Base-by-base conservation (phyloP, 306 rosid genomes). In the Glycine latifolia region DNA sequence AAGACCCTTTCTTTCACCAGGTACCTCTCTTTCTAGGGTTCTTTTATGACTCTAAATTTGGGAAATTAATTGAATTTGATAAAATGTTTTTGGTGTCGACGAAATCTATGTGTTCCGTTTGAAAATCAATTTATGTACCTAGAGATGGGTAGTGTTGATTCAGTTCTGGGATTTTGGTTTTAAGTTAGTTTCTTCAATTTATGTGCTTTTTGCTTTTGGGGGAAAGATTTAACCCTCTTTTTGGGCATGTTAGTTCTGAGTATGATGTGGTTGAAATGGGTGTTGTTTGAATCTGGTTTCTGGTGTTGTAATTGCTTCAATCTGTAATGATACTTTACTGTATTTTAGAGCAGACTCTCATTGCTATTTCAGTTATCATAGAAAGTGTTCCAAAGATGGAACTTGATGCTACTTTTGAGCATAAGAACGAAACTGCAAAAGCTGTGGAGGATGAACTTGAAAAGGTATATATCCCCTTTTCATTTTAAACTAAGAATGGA, bases 1-100 rank as follows among this genome's bases (percentile, higher is more conserved):
- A 59, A 81, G 92, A 79, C 97, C 97, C 70, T 59, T 60, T 78
- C 59, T 78, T 79, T 84, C 71, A 0, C 7, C 75, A 1, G 78
- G 87, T 83, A 81, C n/a, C 12, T 8, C 48, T 39, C 49, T 78
- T 66, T 53, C 62, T 74, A 68, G 76, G 85, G 84, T 68, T 79
- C 78, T 53, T 67, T 48, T 58, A 3, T 1, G 20, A 8, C 16
- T 31, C 20, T 5, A 33, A 59, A 49, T 31, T 71, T 71, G 15
- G 43, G 12, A 33, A 70, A 9, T 53, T 49, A 14, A 9, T 48
- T 11, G 35, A 53, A 53, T 39, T 73, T 6, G 7, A 10, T 46
- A 9, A 0, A 1, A 9, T 67, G 4, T 3, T 41, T 14, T 68
- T 15, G 37, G n/a, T 15, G 14, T 17, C 4, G 4, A 44, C 2